Evolutionary conservation across 129 eudicot species (phyloP), one percentile per base, ranked within the genome.

Genomic region (Rutidosis leptorrhynchoides): DNA sequence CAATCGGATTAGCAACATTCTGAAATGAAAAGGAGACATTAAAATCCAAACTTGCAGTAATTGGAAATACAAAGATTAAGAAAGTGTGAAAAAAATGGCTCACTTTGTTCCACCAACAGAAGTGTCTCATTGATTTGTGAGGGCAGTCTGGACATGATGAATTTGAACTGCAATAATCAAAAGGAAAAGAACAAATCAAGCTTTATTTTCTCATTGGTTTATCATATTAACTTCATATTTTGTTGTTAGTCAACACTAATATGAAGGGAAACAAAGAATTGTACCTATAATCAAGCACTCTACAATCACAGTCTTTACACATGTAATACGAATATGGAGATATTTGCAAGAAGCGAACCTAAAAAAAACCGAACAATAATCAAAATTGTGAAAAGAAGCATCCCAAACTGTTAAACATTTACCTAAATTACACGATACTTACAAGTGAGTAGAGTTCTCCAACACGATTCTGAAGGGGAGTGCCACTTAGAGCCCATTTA

Each of bases 401-500:
- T 43, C 15, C 15, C 9, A 62, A 62, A 73, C 42, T 58, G 62
- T 27, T n/a, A n/a, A 67, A 70, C 19, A 46, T 72, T 12, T 55
- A 79, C n/a, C 14, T 24, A 16, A 42, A 21, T 23, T 24, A 10
- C 24, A 54, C 49, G 21, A 33, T 57, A 74, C 90, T 68, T 82
- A 89, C 99, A 72, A 94, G 97, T 62, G 99, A 94, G 71, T 94
- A 86, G 33, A 94, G 95, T 80, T 94, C 99, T 55, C 95, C 99
- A 62, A 89, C 97, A 70, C 95, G 95, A 79, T 94, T 94, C 80
- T 89, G 99, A 70, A 94, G 93, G 15, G 99, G 99, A 48, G 99
- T 94, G 64, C 99, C 99, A 84, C 99, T 94, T 73, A 94, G 75
- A 48, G 99, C 99, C 99, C 99, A 94, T 72, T 89, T 94, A 54